These are phyloP conservation scores for Phytophthora sp. DNA, from an alignment of 352 stramenopile genomes.

Conservation along the genomic window DNA sequence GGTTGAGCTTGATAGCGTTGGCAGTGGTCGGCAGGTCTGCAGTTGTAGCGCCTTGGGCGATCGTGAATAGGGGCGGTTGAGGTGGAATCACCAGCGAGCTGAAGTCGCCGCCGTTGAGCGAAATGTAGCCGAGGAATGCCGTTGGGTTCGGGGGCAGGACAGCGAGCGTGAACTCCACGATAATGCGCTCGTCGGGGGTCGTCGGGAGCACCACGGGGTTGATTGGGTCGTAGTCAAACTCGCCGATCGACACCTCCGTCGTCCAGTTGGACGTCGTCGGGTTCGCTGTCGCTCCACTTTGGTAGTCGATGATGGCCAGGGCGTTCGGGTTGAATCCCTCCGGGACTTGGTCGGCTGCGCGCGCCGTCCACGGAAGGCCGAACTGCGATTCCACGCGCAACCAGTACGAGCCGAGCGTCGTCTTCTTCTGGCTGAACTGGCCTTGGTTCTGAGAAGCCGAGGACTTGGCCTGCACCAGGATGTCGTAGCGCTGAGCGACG, in stretches of 20 bases:
- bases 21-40: slow-evolving; percentile 39
- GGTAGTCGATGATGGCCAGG: slow-evolving; percentile 45
- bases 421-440: slow-evolving; percentile 15
- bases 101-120: slow-evolving; percentile 27
- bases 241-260: slow-evolving; percentile 31
- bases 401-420: slow-evolving; percentile 33
- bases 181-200: slow-evolving; percentile 31
- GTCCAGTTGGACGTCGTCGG: slow-evolving; percentile 36
- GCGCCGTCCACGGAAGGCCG: slow-evolving; percentile 38
- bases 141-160: slow-evolving; percentile 25
- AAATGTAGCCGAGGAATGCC: slow-evolving; percentile 36
- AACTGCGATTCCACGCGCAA: slow-evolving; percentile 33
- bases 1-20: slow-evolving; percentile 31
- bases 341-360: slow-evolving; percentile 29
- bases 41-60: slow-evolving; percentile 29
- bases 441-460: slow-evolving; percentile 14
- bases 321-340: slow-evolving; percentile 43
- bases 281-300: slow-evolving; percentile 13
- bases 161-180: slow-evolving; percentile 36
- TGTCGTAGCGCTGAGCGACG: slow-evolving; percentile 44
- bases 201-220: slow-evolving; percentile 16
- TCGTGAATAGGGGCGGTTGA: slow-evolving; percentile 38
- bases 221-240: slow-evolving; percentile 42
- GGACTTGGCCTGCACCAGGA: slow-evolving; percentile 43
- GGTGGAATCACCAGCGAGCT: slow-evolving; percentile 34